A percentile compares a stretch with the other conserved stretches of the same genome.
Evolutionary conservation across 495 filamentous ascomycete genomes (phyloP).

Genomic region (Penicillium antarcticum): DNA sequence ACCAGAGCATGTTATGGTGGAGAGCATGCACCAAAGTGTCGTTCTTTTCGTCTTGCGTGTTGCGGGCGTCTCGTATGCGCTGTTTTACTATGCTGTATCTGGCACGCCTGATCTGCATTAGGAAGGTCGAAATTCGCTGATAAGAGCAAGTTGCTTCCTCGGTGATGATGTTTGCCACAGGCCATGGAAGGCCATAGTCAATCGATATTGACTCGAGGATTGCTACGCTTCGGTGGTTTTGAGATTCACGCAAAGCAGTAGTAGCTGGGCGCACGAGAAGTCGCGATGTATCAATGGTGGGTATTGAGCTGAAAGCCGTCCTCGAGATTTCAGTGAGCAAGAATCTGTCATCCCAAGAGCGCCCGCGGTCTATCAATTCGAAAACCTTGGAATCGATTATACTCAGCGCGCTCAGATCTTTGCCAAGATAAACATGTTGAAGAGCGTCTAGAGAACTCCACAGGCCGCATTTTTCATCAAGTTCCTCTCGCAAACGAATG

Average conservation of each 20-base stretch:
- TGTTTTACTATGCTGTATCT: conserved; percentile 63
- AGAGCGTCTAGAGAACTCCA: conserved; percentile 63
- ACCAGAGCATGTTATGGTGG: conserved; percentile 75
- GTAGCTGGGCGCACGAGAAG: conserved; percentile 50
- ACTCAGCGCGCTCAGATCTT: conserved; percentile 61
- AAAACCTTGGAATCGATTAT: conserved; percentile 68
- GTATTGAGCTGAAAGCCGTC: conserved; percentile 54
- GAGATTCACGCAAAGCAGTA: conserved; percentile 6
- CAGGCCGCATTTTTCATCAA: conserved; percentile 69
- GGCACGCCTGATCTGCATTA: conserved; percentile 75
- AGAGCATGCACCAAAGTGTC: conserved; percentile 56
- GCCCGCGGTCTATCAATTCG: conserved; percentile 67
- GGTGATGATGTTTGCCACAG: conserved; percentile 77
- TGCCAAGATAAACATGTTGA: conserved; percentile 67
- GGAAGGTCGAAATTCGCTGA: conserved; percentile 66
- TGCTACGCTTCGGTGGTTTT: conserved; percentile 37
- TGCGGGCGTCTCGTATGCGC: conserved; percentile 32
- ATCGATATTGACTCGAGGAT: conserved; percentile 56
- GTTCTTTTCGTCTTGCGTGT: conserved; percentile 18
- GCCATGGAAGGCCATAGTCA: conserved; percentile 71
- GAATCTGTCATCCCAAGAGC: conserved; percentile 78
- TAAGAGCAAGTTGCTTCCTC: conserved; percentile 59
- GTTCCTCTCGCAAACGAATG: conserved; percentile 55
- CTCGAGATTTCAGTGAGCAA: conserved; percentile 76
- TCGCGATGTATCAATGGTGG: conserved; percentile 53